phyloP scores from a whole-genome alignment of 352 stramenopile genomes.

The Phytophthora lateralis region DNA sequence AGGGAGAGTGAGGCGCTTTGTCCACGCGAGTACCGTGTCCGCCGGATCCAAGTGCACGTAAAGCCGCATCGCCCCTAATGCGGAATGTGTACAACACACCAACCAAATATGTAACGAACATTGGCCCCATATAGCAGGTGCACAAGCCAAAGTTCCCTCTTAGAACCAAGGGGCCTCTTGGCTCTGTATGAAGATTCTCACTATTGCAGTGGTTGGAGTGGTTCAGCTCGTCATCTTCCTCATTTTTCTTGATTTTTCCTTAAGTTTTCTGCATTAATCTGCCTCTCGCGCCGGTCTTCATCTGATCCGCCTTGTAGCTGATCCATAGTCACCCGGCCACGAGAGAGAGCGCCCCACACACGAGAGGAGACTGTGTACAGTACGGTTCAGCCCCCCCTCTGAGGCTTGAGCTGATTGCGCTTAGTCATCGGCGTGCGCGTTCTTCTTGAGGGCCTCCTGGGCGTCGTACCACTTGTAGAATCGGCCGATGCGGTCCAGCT shows the following conservation, averaged over 20 bases:
- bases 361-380: background rate
- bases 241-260: constrained; percentile 37
- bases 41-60: constrained; percentile 73
- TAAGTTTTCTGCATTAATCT: constrained; percentile 31
- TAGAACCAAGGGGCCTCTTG: too few species aligned
- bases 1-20: constrained; percentile 56
- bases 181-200: background rate
- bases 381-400: background rate
- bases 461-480: constrained; percentile 87
- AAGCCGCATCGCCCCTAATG: constrained; percentile 55
- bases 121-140: too few species aligned
- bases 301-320: background rate
- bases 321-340: background rate
- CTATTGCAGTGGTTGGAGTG: background rate
- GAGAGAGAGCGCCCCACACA: constrained; percentile 9
- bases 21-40: constrained; percentile 42
- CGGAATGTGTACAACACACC: constrained; percentile 17
- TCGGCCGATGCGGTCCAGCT: constrained; percentile 75
- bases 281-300: constrained; percentile 6
- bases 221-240: constrained; percentile 14
- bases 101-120: too few species aligned
- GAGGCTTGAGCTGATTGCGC: background rate
- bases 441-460: constrained; percentile 71
- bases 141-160: too few species aligned
- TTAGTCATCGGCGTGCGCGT: constrained; percentile 45